Conservation (phyloP, 495 filamentous ascomycete species). For the Glonium stellatum region DNA sequence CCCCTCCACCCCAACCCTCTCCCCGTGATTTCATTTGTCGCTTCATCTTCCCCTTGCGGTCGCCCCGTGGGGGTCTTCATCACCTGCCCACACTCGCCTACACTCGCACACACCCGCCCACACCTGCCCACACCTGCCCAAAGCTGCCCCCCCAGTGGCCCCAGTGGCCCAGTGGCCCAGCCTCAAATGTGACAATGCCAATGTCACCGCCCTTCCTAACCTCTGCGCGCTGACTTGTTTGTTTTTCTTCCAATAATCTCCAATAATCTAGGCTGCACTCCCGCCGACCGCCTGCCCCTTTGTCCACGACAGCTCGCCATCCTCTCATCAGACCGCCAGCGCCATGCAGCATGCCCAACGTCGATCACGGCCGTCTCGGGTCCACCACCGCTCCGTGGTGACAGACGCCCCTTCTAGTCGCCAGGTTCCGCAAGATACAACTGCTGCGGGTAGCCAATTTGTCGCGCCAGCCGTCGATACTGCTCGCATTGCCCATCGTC, state of each 20-base stretch:
- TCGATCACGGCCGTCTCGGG: slow-evolving; percentile 18
- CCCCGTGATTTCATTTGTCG: slow-evolving; percentile 20
- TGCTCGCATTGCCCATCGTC: slow-evolving; percentile 53
- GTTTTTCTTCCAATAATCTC: slow-evolving; percentile 20
- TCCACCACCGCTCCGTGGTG: slow-evolving; percentile 5
- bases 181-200: slow-evolving; percentile 6
- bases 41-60: background rate
- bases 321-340: slow-evolving; percentile 21
- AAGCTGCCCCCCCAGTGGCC: no score
- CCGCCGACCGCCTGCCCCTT: slow-evolving; percentile 35
- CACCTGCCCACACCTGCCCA: no score
- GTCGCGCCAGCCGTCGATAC: slow-evolving; percentile 27
- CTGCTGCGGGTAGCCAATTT: slow-evolving; percentile 11
- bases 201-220: slow-evolving; percentile 12
- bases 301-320: slow-evolving; percentile 23
- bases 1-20: no score
- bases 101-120: no score
- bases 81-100: no score
- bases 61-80: slow-evolving; percentile 19
- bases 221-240: slow-evolving; percentile 12
- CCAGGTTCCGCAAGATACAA: background rate
- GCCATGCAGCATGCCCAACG: slow-evolving; percentile 19
- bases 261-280: slow-evolving; percentile 30
- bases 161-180: no score
- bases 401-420: slow-evolving; percentile 11